A percentile compares a stretch with the other conserved stretches of the same genome.
These are phyloP conservation scores for Glycine soja DNA, from an alignment of 306 rosid genomes.

Conservation along the genomic window DNA sequence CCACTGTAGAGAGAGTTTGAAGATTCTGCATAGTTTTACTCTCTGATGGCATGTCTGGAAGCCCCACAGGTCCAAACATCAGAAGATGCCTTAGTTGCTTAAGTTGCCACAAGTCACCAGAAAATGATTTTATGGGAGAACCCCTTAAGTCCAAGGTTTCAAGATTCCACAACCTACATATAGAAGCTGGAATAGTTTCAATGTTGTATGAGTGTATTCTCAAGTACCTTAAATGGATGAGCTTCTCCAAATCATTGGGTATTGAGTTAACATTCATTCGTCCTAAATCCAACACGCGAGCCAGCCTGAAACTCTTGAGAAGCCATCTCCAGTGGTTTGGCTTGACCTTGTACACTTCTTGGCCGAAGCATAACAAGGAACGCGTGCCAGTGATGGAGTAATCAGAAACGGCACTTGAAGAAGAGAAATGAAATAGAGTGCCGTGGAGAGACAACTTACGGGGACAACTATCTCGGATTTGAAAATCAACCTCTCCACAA, in stretches of 20 bases:
- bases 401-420: not conserved
- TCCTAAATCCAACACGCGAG: conserved; percentile 16
- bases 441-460: conserved; percentile 25
- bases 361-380: conserved; percentile 11
- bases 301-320: conserved; percentile 10
- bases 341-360: not conserved
- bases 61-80: not conserved
- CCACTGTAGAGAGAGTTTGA: not conserved
- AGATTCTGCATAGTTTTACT: not conserved
- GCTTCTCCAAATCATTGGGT: not conserved
- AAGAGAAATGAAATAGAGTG: not conserved
- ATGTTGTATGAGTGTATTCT: not conserved
- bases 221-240: conserved; percentile 8
- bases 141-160: not conserved
- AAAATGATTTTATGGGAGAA: not conserved
- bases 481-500: not conserved
- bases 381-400: not conserved
- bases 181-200: not conserved
- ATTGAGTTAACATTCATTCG: not conserved
- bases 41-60: not conserved
- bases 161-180: conserved; percentile 19
- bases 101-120: conserved; percentile 2
- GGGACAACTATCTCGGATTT: not conserved
- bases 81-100: conserved; percentile 7
- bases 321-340: not conserved